phyloP scores from a whole-genome alignment of 371 early-diverging fungal genomes.

The Mortierella sp. region DNA sequence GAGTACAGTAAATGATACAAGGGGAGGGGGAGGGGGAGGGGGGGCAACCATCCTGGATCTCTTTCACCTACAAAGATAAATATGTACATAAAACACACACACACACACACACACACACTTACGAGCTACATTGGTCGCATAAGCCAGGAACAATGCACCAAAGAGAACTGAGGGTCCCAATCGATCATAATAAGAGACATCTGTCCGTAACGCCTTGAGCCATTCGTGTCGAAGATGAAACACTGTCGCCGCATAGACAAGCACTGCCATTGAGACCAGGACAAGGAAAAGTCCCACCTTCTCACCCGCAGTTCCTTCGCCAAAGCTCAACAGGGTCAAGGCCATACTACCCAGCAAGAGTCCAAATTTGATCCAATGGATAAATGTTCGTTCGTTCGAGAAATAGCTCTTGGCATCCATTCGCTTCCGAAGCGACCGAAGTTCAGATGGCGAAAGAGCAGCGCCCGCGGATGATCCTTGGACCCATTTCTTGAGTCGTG shows the following conservation, averaged over 20 bases:
- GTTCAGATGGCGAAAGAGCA: too few species aligned
- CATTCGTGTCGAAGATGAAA: constrained; percentile 37
- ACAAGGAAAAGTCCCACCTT: constrained; percentile 43
- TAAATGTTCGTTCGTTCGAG: constrained; percentile 95
- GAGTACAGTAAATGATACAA: too few species aligned
- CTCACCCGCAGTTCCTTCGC: constrained; percentile 61
- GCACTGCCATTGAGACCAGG: constrained; percentile 25
- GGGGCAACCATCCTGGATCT: neutral
- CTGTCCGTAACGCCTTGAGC: constrained; percentile 32
- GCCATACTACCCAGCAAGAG: constrained; percentile 80
- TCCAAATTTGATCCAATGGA: constrained; percentile 89
- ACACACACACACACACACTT: constrained; percentile 8
- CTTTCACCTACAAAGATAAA: neutral
- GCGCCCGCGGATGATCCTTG: too few species aligned
- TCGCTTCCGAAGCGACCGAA: constrained; percentile 8
- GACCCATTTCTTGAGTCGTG: too few species aligned
- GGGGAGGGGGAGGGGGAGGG: too few species aligned
- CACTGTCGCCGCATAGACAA: constrained; percentile 27
- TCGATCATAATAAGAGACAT: constrained; percentile 35
- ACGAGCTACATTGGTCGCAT: constrained; percentile 37
- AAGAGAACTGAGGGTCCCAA: constrained; percentile 34
- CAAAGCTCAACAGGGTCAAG: constrained; percentile 83
- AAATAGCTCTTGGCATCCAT: constrained; percentile 93
- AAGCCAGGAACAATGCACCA: constrained; percentile 34
- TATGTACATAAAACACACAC: constrained; percentile 2